Evolutionary conservation across 768 basidiomycete genomes (phyloP).

Genomic region (Lactarius pseudohatsudake): DNA sequence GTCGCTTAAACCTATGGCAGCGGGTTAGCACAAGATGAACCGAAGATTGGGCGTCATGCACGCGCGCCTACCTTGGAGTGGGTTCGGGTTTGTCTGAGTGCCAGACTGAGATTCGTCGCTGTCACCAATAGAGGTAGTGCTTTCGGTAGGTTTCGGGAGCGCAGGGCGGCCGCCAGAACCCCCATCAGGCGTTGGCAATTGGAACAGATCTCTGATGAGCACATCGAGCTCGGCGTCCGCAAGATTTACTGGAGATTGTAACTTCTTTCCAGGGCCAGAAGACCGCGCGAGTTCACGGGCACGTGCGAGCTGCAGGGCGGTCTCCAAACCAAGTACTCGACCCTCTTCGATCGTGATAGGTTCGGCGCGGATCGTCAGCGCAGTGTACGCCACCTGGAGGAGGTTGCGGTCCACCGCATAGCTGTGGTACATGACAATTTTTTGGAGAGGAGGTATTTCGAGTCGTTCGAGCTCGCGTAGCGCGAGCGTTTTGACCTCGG

Average conservation of each 20-base stretch:
- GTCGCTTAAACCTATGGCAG: slow-evolving; percentile 1
- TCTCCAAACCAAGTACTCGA: slow-evolving; percentile 55
- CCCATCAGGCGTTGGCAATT: slow-evolving; percentile 2
- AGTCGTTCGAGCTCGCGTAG: slow-evolving; percentile 53
- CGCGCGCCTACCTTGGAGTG: slow-evolving; percentile 23
- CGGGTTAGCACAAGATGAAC: slow-evolving; percentile 14
- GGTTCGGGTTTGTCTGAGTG: slow-evolving; percentile 9
- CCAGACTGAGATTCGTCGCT: background rate
- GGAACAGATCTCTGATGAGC: slow-evolving; percentile 25
- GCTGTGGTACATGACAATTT: slow-evolving; percentile 58
- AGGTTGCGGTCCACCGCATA: slow-evolving; percentile 49
- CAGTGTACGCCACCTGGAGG: slow-evolving; percentile 53
- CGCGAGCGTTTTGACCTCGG: slow-evolving; percentile 49
- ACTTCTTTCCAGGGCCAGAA: background rate
- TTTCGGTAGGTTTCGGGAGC: background rate
- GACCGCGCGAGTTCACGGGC: slow-evolving; percentile 46
- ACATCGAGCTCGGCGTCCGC: slow-evolving; percentile 18
- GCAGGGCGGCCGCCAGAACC: background rate
- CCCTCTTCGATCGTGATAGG: slow-evolving; percentile 59
- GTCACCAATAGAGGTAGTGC: background rate
- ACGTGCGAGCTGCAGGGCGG: slow-evolving; percentile 49
- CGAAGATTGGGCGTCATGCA: background rate
- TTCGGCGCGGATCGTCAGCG: slow-evolving; percentile 50
- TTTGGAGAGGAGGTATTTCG: slow-evolving; percentile 46
- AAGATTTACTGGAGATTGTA: slow-evolving; percentile 2